Base-by-base conservation (phyloP, 352 stramenopile species). In the Globisporangium recalcitrans region DNA sequence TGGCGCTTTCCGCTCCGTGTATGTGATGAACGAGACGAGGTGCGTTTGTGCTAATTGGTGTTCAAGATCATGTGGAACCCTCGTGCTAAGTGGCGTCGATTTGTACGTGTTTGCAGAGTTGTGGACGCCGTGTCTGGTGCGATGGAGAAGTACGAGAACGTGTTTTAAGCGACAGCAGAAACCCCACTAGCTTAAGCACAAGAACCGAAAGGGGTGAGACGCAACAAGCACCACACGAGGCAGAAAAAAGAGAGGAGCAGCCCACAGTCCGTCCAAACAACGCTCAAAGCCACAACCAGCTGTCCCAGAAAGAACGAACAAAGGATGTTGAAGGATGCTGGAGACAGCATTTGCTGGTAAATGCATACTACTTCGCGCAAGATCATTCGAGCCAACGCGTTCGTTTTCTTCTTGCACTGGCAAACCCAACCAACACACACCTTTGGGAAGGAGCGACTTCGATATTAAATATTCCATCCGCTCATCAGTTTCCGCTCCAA, bases 71-170 rank as follows among this genome's bases (percentile, higher is more conserved):
- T 2, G 32, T 38, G 38, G 26, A 59, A 21, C 19, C n/a, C 31
- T 9, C 5, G 51, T 60, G 16, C 13, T 36, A n/a, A 31, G 1
- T 36, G 24, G 13, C 21, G 26, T 29, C 16, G 38, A n/a, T 19
- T 46, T 5, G 16, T 46, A 10, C 16, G 38, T 21, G 16, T 4
- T 57, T 60, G 27, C 58, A 87, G 85, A 67, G 87, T 95, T 24
- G 71, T 95, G 34, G 87, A 95, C 52, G 80, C 87, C 3, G 87
- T 95, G 21, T 95, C 87, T 9, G 87, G 87, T 4, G 87, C 87
- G 29, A 91, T 95, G 85, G 83, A 93, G 58, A 91, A 91, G 58
- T 92, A 90, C 67, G 84, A 92, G 64, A 90, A 88, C 64, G 72
- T 90, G 32, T 92, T 94, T 62, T 93, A 67, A 75, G 42, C n/a